A percentile compares a stretch with the other conserved stretches of the same genome.
Evolutionary conservation across 768 basidiomycete species (phyloP).

Genomic region (Collybia mongolica): DNA sequence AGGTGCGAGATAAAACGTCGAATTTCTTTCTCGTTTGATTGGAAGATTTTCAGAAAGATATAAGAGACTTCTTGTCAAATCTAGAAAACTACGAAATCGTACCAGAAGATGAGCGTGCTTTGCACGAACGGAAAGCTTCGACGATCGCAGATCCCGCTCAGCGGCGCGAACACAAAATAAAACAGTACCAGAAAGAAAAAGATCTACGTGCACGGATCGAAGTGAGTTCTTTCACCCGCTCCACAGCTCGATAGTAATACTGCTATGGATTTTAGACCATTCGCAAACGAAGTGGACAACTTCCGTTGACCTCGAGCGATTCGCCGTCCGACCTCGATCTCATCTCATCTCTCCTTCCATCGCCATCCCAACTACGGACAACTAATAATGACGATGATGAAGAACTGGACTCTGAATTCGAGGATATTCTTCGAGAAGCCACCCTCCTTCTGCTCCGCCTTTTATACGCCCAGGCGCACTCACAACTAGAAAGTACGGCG

Average conservation of each 20-base stretch:
- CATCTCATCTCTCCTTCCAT: conserved; percentile 60
- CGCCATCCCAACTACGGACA: conserved; percentile 12
- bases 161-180: conserved; percentile 86
- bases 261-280: conserved; percentile 37
- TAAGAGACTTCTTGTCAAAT: conserved; percentile 43
- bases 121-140: conserved; percentile 50
- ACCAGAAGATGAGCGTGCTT: conserved; percentile 52
- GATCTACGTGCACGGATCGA: conserved; percentile 70
- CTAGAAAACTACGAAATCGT: conserved; percentile 70
- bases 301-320: conserved; percentile 24
- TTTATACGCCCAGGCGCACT: conserved; percentile 64
- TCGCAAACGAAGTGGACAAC: conserved; percentile 51
- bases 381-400: conserved; percentile 30
- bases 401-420: conserved; percentile 56
- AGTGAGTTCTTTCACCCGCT: conserved; percentile 34
- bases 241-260: not conserved
- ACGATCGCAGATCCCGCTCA: conserved; percentile 62
- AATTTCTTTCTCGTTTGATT: conserved; percentile 13
- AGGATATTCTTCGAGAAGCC: conserved; percentile 66
- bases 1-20: conserved; percentile 43
- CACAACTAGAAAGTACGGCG: conserved; percentile 63
- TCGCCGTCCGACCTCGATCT: conserved; percentile 57
- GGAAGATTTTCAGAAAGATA: conserved; percentile 38
- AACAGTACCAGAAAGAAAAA: conserved; percentile 86
- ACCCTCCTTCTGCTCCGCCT: conserved; percentile 72